Evolutionary conservation across 305 asterid species (phyloP).

Genomic region (Fraxinus sp.): DNA sequence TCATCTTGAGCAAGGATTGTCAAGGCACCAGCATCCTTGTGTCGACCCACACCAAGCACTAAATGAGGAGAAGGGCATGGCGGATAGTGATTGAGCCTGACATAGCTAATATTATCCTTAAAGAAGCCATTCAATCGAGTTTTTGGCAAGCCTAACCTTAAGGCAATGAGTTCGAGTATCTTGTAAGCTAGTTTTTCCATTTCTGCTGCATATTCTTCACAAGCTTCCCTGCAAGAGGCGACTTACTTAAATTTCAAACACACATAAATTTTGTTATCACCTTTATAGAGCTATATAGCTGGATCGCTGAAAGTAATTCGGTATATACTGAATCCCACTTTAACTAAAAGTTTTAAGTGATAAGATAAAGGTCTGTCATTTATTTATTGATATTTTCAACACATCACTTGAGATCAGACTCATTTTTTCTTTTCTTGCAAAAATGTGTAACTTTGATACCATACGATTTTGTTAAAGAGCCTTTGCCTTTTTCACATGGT

Average conservation of each 20-base stretch:
- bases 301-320: not conserved
- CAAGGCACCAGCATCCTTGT: conserved; percentile 31
- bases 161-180: conserved; percentile 29
- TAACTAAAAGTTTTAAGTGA: too few species aligned
- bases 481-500: not conserved
- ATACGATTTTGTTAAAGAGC: too few species aligned
- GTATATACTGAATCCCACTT: too few species aligned
- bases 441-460: too few species aligned
- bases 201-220: conserved; percentile 25
- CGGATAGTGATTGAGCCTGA: conserved; percentile 36
- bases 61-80: conserved; percentile 30
- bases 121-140: conserved; percentile 24
- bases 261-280: not conserved
- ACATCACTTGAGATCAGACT: not conserved
- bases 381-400: not conserved
- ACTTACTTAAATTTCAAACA: not conserved
- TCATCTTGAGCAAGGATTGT: conserved; percentile 39
- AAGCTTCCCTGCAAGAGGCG: conserved; percentile 24
- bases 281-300: not conserved
- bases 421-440: not conserved
- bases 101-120: conserved; percentile 21
- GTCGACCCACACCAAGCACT: conserved; percentile 37
- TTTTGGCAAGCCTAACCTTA: conserved; percentile 29
- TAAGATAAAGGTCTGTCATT: not conserved
- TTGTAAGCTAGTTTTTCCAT: conserved; percentile 28